phyloP scores from a whole-genome alignment of 352 stramenopile species.

The Phytopythium aichiense region DNA sequence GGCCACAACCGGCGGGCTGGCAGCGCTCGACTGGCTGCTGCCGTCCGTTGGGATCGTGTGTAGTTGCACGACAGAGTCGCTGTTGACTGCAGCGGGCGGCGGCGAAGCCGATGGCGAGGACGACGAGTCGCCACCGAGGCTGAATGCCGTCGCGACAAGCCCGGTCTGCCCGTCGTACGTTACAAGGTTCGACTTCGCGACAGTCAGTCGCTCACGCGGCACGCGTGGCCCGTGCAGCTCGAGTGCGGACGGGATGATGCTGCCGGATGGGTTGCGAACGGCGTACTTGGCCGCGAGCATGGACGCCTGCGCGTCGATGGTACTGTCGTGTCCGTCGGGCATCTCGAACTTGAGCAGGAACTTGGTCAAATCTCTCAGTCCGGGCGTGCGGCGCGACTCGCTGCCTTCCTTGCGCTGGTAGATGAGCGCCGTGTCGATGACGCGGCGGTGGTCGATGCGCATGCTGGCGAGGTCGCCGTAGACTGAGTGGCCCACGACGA shows the following conservation, averaged over 20 bases:
- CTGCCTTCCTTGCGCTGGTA: constrained; percentile 54
- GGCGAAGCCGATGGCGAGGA: constrained; percentile 1
- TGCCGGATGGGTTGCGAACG: constrained; percentile 40
- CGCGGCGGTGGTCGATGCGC: constrained; percentile 66
- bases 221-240: constrained; percentile 55
- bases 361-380: constrained; percentile 74
- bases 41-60: constrained; percentile 13
- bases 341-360: constrained; percentile 81
- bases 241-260: constrained; percentile 61
- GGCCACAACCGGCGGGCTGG: not conserved
- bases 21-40: not conserved
- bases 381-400: constrained; percentile 37
- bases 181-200: not conserved
- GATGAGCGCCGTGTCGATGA: constrained; percentile 84
- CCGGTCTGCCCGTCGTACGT: constrained; percentile 32
- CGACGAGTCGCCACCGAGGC: constrained; percentile 11
- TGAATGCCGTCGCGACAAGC: constrained; percentile 41
- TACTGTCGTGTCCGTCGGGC: constrained; percentile 82
- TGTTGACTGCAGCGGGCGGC: constrained; percentile 19
- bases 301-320: constrained; percentile 78
- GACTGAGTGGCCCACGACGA: constrained; percentile 80
- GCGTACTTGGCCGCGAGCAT: constrained; percentile 87
- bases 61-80: constrained; percentile 29
- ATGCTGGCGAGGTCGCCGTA: constrained; percentile 71
- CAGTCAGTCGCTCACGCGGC: not conserved